These are phyloP conservation scores for Circinella minor DNA, from an alignment of 371 early-diverging fungal species.

Conservation along the genomic window DNA sequence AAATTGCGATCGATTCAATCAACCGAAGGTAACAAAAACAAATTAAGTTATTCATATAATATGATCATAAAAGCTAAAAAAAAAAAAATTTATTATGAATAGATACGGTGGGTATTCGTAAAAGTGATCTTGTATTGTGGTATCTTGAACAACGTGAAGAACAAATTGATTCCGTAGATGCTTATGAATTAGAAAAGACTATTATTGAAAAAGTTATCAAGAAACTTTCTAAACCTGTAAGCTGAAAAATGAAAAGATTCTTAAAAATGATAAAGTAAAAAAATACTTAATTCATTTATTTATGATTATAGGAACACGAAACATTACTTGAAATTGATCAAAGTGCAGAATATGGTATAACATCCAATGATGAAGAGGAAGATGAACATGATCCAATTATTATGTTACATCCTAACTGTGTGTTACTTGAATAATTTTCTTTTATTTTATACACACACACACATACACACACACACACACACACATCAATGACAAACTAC, in stretches of 20 bases:
- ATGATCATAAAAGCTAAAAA: no score
- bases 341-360: constrained; percentile 12
- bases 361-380: constrained; percentile 17
- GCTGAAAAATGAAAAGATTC: neutral
- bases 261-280: no score
- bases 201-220: constrained; percentile 82
- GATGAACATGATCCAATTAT: constrained; percentile 48
- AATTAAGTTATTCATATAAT: neutral
- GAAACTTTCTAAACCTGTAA: constrained; percentile 72
- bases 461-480: neutral
- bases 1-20: constrained; percentile 58
- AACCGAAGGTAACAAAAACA: constrained; percentile 25
- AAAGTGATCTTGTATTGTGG: constrained; percentile 80
- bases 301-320: constrained; percentile 31
- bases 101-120: constrained; percentile 62
- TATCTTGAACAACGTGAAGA: constrained; percentile 81
- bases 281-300: no score
- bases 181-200: constrained; percentile 65
- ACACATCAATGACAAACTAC: no score
- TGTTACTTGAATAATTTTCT: constrained; percentile 22
- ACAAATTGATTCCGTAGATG: constrained; percentile 74
- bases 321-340: constrained; percentile 55
- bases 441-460: neutral
- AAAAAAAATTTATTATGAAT: no score
- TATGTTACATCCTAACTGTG: constrained; percentile 71